phyloP scores from a whole-genome alignment of 805 yeast species.

The Lipomyces orientalis region DNA sequence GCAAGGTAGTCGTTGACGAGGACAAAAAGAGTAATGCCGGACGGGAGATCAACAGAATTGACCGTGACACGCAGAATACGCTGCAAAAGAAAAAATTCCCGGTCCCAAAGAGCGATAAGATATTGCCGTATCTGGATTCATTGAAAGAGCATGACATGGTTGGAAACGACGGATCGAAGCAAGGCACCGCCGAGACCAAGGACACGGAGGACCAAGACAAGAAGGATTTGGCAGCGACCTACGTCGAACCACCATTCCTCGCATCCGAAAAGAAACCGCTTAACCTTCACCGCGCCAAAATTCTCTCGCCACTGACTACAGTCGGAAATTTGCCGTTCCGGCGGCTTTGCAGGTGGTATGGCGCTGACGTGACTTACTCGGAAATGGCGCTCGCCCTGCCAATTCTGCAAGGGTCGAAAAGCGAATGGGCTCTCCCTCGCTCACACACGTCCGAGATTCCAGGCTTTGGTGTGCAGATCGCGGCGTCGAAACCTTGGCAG shows the following conservation, averaged over 20 bases:
- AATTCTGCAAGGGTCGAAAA: constrained; percentile 82
- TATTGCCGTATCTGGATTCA: constrained; percentile 69
- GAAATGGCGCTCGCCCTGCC: constrained; percentile 95
- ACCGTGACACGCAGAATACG: constrained; percentile 52
- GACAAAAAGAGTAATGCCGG: constrained; percentile 47
- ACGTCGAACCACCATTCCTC: constrained; percentile 76
- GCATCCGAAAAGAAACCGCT: constrained; percentile 81
- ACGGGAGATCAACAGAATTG: constrained; percentile 69
- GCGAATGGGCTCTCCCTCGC: constrained; percentile 97
- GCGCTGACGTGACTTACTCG: constrained; percentile 90
- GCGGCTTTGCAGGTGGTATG: constrained; percentile 84
- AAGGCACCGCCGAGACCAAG: constrained; percentile 38
- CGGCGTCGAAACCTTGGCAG: constrained; percentile 90
- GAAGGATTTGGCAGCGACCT: constrained; percentile 51
- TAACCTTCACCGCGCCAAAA: constrained; percentile 73
- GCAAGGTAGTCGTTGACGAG: constrained; percentile 52
- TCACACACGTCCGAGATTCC: constrained; percentile 72
- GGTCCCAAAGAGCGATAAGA: constrained; percentile 61
- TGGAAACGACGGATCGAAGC: constrained; percentile 47
- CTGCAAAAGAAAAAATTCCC: constrained; percentile 68
- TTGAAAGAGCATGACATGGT: constrained; percentile 50
- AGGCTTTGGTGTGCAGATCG: constrained; percentile 86
- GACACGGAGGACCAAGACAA: constrained; percentile 15
- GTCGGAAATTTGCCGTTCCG: constrained; percentile 97
- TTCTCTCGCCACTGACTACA: constrained; percentile 94